Percentiles rank a stretch among this genome's conserved stretches.
Evolutionary conservation across 352 stramenopile genomes (phyloP).

Genomic region (Phytophthora cajani): DNA sequence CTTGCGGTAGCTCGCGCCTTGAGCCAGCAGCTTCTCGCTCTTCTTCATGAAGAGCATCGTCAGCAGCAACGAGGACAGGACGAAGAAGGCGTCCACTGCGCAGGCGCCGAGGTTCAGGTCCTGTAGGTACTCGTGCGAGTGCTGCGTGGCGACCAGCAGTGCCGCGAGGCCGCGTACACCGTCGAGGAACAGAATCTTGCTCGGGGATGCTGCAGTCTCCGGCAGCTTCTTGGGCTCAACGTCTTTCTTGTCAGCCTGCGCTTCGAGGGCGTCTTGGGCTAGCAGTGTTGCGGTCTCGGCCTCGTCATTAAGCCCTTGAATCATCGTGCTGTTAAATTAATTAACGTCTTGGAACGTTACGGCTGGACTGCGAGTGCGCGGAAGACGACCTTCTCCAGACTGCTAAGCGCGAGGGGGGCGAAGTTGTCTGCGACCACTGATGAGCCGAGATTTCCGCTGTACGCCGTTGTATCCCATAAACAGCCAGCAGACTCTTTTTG

Average conservation of each 20-base stretch:
- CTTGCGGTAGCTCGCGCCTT: slow-evolving; percentile 19
- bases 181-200: slow-evolving; percentile 48
- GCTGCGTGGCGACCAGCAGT: slow-evolving; percentile 33
- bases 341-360: too few relatives aligned
- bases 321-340: neutral
- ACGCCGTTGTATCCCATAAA: too few relatives aligned
- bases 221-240: neutral
- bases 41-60: slow-evolving; percentile 49
- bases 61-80: slow-evolving; percentile 50
- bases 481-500: too few relatives aligned
- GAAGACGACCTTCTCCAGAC: too few relatives aligned
- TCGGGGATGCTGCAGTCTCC: slow-evolving; percentile 1
- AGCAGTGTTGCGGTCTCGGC: neutral
- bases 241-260: slow-evolving; percentile 1
- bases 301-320: neutral
- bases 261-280: slow-evolving; percentile 1
- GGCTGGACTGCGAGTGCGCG: too few relatives aligned
- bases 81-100: slow-evolving; percentile 50
- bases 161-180: slow-evolving; percentile 47
- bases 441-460: too few relatives aligned
- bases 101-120: slow-evolving; percentile 33
- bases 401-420: too few relatives aligned
- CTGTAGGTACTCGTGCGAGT: slow-evolving; percentile 36
- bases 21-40: slow-evolving; percentile 22
- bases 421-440: too few relatives aligned